Base-by-base conservation (phyloP, 441 rosid genomes). In the Omphalea diandra region DNA sequence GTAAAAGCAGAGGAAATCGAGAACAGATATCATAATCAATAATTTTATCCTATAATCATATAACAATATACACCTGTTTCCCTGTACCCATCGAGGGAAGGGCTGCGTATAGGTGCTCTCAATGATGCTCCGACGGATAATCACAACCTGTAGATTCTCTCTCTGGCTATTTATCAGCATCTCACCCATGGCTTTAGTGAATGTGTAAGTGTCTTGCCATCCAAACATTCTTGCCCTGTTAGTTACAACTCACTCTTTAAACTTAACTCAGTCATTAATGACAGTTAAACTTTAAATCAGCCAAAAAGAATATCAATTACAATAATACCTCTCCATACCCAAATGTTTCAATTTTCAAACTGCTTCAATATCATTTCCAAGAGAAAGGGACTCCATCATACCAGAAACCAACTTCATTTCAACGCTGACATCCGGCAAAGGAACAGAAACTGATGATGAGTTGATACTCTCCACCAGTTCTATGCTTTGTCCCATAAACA, bases 111-210 rank as follows among this genome's bases (percentile, higher is more conserved):
- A 79, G 5, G 85, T 69, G 70, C 82, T 74, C 33, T 73, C 77
- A 0, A 81, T 68, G 14, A 43, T 9, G 58, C 81, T 81, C 0
- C 86, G 86, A 40, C 83, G 81, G 47, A 79, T 35, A 14, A 81
- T 80, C 8, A 81, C 80, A 18, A 78, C 71, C 1, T 1, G 9
- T 20, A 24, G 29, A 12, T 73, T 67, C 22, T 71, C 83, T 71
- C 67, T 79, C 15, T 44, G 57, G 27, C 50, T 49, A 3, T 68
- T 24, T 35, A 83, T 47, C 20, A 77, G 2, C 73, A 76, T 56
- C 75, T 85, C 89, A 36, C 86, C 84, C 70, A 83, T 75, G 15
- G 89, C 86, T 44, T 84, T 86, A 22, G 90, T 80, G 69, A 80
- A 72, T 24, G 35, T 50, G 46, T 75, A 80, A 17, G 76, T 41